Percentiles rank a stretch among this genome's conserved stretches.
phyloP scores from a whole-genome alignment of 257 asterid species.

The Pogostemon cablin region DNA sequence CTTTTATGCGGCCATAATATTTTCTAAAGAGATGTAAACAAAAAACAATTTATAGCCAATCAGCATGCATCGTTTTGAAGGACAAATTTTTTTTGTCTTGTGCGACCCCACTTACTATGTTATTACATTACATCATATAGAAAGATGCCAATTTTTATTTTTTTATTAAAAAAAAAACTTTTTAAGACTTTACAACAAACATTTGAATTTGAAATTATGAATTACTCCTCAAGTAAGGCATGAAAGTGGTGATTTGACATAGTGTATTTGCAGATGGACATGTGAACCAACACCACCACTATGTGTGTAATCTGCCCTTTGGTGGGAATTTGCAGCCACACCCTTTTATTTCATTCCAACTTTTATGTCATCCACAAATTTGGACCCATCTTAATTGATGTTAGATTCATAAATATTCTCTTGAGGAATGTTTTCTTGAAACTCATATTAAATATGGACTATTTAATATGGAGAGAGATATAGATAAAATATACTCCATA shows the following conservation, averaged over 20 bases:
- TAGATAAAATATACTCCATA: no score
- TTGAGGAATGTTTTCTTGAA: no score
- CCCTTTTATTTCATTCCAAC: constrained; percentile 11
- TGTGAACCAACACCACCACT: constrained; percentile 15
- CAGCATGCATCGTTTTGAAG: background rate
- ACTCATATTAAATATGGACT: no score
- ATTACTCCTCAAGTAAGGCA: background rate
- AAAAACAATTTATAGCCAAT: background rate
- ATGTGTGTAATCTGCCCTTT: constrained; percentile 18
- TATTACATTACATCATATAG: background rate
- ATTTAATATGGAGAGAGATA: no score
- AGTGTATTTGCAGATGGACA: constrained; percentile 16
- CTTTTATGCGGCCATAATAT: background rate
- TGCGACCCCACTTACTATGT: background rate
- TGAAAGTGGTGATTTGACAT: constrained; percentile 9
- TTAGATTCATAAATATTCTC: no score
- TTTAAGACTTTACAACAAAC: background rate
- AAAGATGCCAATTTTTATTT: background rate
- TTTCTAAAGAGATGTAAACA: background rate
- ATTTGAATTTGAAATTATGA: constrained; percentile 33
- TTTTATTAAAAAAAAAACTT: background rate
- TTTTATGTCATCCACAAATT: background rate
- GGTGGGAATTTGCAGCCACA: constrained; percentile 16
- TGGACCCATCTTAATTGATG: no score
- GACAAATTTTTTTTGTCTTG: background rate